Percentiles rank a stretch among this genome's conserved stretches.
Conservation (phyloP, 1,284 basidiomycete genomes). For the Volvariella volvacea region DNA sequence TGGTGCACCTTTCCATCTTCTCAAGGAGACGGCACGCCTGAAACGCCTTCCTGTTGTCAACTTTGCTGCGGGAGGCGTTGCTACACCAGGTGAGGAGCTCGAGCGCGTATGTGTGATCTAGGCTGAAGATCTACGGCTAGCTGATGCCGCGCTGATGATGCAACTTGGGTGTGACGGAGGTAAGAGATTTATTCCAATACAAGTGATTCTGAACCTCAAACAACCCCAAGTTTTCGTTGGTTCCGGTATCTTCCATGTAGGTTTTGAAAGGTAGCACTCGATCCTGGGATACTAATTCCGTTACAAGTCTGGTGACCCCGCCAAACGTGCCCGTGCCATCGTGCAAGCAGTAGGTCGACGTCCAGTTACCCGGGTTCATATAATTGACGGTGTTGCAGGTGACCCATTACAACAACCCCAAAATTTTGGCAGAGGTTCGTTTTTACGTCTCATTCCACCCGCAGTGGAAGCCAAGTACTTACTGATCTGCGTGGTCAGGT, state of each 20-base stretch:
- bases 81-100: slow-evolving; percentile 73
- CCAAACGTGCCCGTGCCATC: slow-evolving; percentile 92
- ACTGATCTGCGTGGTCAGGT: slow-evolving; percentile 47
- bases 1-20: slow-evolving; percentile 92
- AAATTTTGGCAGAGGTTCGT: slow-evolving; percentile 69
- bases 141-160: slow-evolving; percentile 99
- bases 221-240: slow-evolving; percentile 75
- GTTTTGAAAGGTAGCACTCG: slow-evolving; percentile 20
- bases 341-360: slow-evolving; percentile 75
- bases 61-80: slow-evolving; percentile 95
- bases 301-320: slow-evolving; percentile 83
- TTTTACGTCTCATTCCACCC: background rate
- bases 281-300: slow-evolving; percentile 4
- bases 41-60: slow-evolving; percentile 93
- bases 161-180: slow-evolving; percentile 97
- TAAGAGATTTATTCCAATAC: slow-evolving; percentile 19
- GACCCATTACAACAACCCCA: slow-evolving; percentile 94
- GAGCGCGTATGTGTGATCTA: background rate
- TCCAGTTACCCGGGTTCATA: slow-evolving; percentile 6
- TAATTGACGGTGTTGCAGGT: slow-evolving; percentile 32
- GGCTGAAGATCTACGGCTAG: slow-evolving; percentile 26
- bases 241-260: slow-evolving; percentile 88
- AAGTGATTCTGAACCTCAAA: background rate
- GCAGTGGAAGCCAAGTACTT: slow-evolving; percentile 14
- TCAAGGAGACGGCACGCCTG: slow-evolving; percentile 93